Conservation (phyloP, 164 flowering plant genomes). For the Vitis rotundifolia region DNA sequence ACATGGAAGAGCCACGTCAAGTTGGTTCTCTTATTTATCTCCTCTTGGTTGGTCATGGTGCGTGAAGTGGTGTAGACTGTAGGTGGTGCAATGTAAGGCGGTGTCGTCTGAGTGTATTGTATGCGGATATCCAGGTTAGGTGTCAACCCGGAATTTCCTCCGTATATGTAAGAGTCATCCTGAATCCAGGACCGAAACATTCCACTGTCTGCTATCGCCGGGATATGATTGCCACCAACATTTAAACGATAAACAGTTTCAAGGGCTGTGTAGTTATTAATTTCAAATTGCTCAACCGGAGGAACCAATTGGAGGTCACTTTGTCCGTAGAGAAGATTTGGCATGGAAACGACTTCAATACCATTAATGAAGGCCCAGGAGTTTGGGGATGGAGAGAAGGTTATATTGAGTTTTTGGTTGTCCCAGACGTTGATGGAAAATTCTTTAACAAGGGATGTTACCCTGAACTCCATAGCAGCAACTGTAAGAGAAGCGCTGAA, state of each 20-base stretch:
- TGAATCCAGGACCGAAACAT: conserved; percentile 21
- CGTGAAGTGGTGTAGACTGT: conserved; percentile 23
- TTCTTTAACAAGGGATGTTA: conserved; percentile 14
- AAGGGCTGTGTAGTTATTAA: conserved; percentile 26
- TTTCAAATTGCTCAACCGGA: too few species aligned
- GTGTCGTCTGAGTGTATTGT: background rate
- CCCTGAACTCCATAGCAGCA: background rate
- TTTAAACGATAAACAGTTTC: conserved; percentile 31
- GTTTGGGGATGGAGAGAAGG: conserved; percentile 22
- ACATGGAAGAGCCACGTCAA: conserved; percentile 39
- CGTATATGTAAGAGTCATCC: conserved; percentile 3
- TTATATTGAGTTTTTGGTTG: conserved; percentile 16
- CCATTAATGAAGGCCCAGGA: conserved; percentile 43
- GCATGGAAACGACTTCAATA: conserved; percentile 46
- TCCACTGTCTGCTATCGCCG: conserved; percentile 10
- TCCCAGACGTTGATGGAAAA: conserved; percentile 19
- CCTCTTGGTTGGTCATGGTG: conserved; percentile 4
- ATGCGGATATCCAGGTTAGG: background rate
- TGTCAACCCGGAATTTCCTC: background rate
- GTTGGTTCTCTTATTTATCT: background rate
- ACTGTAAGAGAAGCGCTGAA: conserved; percentile 31
- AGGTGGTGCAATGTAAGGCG: conserved; percentile 24
- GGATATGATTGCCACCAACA: conserved; percentile 19
- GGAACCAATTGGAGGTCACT: background rate
- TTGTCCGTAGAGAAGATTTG: conserved; percentile 18